Evolutionary conservation across 129 eudicot species (phyloP).

Genomic region (Escallonia herrerae): DNA sequence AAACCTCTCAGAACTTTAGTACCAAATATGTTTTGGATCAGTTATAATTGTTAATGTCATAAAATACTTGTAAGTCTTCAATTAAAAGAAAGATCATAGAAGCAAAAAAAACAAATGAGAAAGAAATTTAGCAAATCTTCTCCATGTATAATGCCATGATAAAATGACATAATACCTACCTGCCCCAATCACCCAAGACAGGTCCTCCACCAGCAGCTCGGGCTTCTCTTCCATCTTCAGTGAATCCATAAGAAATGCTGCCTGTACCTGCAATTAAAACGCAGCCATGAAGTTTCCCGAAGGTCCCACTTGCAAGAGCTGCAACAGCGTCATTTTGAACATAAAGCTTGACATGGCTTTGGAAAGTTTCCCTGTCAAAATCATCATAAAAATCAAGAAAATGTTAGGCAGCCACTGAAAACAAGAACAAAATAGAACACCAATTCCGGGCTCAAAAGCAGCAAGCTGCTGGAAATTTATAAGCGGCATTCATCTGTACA

Average conservation of each 20-base stretch:
- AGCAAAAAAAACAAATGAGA: background rate
- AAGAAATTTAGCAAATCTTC: background rate
- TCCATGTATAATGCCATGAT: background rate
- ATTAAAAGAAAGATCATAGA: background rate
- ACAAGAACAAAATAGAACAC: background rate
- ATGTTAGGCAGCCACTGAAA: background rate
- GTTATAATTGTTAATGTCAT: background rate
- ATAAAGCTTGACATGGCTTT: constrained; percentile 50
- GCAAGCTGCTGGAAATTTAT: too few relatives aligned
- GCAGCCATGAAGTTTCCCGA: constrained; percentile 95
- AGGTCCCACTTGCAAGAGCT: constrained; percentile 91
- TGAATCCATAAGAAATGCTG: constrained; percentile 79
- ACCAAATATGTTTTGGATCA: too few relatives aligned
- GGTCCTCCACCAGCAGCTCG: constrained; percentile 96
- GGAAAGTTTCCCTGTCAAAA: constrained; percentile 52
- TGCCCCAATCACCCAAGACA: constrained; percentile 95
- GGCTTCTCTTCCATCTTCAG: constrained; percentile 82
- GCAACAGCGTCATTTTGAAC: constrained; percentile 87
- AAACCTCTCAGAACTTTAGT: too few relatives aligned
- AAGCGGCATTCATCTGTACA: too few relatives aligned
- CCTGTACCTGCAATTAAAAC: constrained; percentile 93
- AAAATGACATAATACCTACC: constrained; percentile 29
- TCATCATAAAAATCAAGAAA: background rate
- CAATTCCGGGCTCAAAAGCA: too few relatives aligned
- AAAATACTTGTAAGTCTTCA: background rate